A percentile compares a stretch with the other conserved stretches of the same genome.
Conservation (phyloP, 1,284 basidiomycete species). For the Sphagnurus paluster region DNA sequence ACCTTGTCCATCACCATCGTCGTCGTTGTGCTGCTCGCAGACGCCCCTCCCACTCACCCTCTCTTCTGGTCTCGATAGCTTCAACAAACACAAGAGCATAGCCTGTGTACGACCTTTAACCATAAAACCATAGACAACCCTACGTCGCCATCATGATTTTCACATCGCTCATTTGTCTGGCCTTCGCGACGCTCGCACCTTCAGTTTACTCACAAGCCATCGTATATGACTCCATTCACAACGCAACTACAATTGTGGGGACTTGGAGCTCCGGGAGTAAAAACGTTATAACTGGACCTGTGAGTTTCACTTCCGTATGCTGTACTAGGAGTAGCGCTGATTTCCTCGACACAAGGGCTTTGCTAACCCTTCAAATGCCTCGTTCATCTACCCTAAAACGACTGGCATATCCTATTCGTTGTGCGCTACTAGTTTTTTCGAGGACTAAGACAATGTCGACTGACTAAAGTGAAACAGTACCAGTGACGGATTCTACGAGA, state of each 20-base stretch:
- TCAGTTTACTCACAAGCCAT: constrained; percentile 36
- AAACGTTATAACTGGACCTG: constrained; percentile 79
- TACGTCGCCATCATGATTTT: constrained; percentile 34
- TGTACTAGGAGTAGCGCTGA: constrained; percentile 5
- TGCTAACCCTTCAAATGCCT: constrained; percentile 76
- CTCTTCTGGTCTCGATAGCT: constrained; percentile 11
- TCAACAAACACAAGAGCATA: constrained; percentile 4
- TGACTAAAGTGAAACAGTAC: constrained; percentile 42
- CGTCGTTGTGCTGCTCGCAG: constrained; percentile 14
- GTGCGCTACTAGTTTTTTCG: constrained; percentile 43
- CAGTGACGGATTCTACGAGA: constrained; percentile 77
- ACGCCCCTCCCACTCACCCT: constrained; percentile 25
- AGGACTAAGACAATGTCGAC: constrained; percentile 3
- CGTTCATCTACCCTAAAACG: constrained; percentile 80
- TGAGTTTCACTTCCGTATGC: constrained; percentile 43
- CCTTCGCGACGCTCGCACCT: constrained; percentile 43
- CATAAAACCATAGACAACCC: constrained; percentile 14
- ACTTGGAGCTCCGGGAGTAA: constrained; percentile 85
- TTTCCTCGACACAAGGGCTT: constrained; percentile 56
- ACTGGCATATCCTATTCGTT: constrained; percentile 89
- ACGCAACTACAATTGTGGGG: constrained; percentile 68
- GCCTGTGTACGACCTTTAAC: constrained; percentile 1
- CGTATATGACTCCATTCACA: constrained; percentile 41
- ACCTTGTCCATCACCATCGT: constrained; percentile 6
- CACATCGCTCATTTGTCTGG: constrained; percentile 34